Conservation (phyloP, 2,329 filamentous ascomycete species). For the Cytospora paraplurivora region DNA sequence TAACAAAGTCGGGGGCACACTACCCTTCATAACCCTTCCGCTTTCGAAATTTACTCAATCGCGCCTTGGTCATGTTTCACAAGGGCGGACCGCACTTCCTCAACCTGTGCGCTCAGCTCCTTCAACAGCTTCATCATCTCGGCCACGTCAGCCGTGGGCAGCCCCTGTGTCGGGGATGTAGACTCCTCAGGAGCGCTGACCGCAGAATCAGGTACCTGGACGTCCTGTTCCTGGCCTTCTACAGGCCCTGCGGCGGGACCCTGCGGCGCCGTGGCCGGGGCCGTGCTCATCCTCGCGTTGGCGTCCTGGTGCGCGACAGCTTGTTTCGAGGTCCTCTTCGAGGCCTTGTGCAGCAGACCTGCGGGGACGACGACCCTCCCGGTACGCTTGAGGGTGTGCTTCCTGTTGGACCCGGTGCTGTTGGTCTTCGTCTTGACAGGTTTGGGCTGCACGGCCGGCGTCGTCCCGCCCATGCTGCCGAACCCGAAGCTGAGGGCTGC, state of each 20-base stretch:
- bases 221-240: background rate
- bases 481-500: conserved; percentile 7
- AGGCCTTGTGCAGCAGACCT: conserved; percentile 12
- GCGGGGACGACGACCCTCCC: conserved; percentile 8
- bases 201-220: background rate
- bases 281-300: background rate
- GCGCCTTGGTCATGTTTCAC: conserved; percentile 19
- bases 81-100: conserved; percentile 15
- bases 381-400: conserved; percentile 17
- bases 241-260: background rate
- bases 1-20: too few relatives aligned
- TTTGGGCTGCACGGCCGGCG: background rate
- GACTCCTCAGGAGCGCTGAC: background rate
- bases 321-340: conserved; percentile 18
- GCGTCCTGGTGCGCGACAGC: background rate
- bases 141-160: conserved; percentile 1
- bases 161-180: background rate
- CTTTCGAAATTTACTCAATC: too few relatives aligned
- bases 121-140: conserved; percentile 23
- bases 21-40: too few relatives aligned
- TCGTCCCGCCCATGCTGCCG: background rate
- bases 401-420: conserved; percentile 5
- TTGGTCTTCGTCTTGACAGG: background rate
- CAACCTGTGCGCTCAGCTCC: conserved; percentile 19
- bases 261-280: background rate